Evolutionary conservation across 495 filamentous ascomycete genomes (phyloP), one percentile per base, ranked within the genome.

Genomic region (Aspergillus ellipticus): DNA sequence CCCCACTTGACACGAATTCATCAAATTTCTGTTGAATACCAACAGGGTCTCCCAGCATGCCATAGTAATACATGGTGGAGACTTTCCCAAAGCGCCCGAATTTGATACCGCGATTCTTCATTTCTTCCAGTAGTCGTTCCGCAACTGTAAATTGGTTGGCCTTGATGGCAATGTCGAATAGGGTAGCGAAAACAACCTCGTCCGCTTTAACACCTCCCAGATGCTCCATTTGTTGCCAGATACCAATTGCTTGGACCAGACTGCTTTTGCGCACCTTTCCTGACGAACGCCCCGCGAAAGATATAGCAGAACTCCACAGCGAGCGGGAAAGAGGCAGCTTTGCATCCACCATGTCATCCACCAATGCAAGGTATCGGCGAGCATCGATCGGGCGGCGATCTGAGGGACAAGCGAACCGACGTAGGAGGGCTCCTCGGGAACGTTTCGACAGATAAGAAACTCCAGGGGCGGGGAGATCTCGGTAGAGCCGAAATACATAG

Each of bases 151-250:
- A 93, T 61, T 94, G 92, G 19, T 86, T 85, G 1, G 91, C 84
- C 68, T 92, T 95, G 43, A 88, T 82, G 28, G 93, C 92, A 15
- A 89, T 80, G 64, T 96, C 89, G 59, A 96, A 96, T 26, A 98
- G 82, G 51, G 96, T 88, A 68, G 89, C 93, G 75, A 97, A 96
- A 2, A 92, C 93, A 10, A 88, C 85, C 29, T 80, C 75, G 58
- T 83, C 88, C 29, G 76, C 80, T 56, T 73, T 63, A n/a, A 91
- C 68, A 5, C 81, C 79, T 16, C 84, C 84, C n/a, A 82, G 68
- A 24, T 80, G 71, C 68, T 97, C 94, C 87, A 96, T 96, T 60
- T 90, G 82, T 53, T 84, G 83, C 90, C 92, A 97, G n/a, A 94
- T 70, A 29, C 85, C 78, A 16, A 97, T 81, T 1, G 90, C 88